Percentiles rank a stretch among this genome's conserved stretches.
Conservation (phyloP, 2,329 filamentous ascomycete genomes). For the Truncatella angustata region DNA sequence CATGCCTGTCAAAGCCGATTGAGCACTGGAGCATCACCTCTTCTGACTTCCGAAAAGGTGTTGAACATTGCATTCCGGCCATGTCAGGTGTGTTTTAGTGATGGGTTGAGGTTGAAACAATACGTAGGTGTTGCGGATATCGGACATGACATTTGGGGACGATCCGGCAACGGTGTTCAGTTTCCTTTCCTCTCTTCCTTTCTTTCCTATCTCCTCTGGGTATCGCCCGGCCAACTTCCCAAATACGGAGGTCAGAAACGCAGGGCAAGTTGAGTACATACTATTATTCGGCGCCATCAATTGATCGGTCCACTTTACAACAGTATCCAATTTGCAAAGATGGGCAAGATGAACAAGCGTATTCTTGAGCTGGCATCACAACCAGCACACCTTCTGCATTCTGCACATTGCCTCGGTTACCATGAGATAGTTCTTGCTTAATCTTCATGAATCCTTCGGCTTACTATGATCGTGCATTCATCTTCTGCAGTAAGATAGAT, state of each 20-base stretch:
- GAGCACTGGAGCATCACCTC: not conserved
- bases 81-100: conserved; percentile 6
- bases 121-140: too few species aligned
- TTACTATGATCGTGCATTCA: too few species aligned
- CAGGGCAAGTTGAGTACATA: too few species aligned
- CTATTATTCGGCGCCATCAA: not conserved
- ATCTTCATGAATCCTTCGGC: too few species aligned
- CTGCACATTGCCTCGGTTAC: not conserved
- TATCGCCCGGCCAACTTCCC: conserved; percentile 6
- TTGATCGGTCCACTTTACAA: not conserved
- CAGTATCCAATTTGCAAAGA: not conserved
- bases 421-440: not conserved
- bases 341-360: not conserved
- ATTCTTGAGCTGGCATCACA: not conserved
- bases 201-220: too few species aligned
- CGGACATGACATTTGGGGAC: conserved; percentile 7
- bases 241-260: not conserved
- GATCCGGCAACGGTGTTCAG: conserved; percentile 9
- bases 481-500: too few species aligned
- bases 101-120: not conserved
- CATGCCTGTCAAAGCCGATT: not conserved
- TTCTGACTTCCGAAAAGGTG: conserved; percentile 9
- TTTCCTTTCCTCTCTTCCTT: too few species aligned
- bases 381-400: conserved; percentile 2
- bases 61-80: not conserved